Evolutionary conservation across 257 asterid genomes (phyloP).

Genomic region (Solanum habrochaites): DNA sequence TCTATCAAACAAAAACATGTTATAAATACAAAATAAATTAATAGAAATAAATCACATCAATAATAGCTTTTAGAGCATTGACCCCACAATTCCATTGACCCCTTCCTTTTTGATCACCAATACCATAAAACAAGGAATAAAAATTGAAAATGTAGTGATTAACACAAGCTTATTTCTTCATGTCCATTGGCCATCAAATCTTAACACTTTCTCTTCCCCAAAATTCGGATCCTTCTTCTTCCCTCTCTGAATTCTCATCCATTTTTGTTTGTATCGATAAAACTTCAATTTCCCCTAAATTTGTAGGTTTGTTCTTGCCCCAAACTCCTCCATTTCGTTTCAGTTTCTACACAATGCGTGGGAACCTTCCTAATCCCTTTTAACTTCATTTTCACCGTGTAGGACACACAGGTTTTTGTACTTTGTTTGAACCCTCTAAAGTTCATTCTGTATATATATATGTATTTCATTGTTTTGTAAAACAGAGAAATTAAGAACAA

Average conservation of each 20-base stretch:
- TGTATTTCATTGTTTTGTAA: neutral
- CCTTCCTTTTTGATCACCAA: neutral
- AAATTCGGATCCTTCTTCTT: neutral
- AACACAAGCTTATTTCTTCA: neutral
- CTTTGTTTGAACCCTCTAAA: neutral
- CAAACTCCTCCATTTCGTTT: neutral
- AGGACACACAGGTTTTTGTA: neutral
- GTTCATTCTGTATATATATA: neutral
- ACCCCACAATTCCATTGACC: neutral
- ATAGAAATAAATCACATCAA: neutral
- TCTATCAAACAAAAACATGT: neutral
- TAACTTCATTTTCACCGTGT: neutral
- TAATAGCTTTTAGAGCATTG: neutral
- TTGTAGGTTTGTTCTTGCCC: neutral
- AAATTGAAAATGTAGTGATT: neutral
- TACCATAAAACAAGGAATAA: neutral
- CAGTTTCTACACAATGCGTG: neutral
- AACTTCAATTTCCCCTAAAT: neutral
- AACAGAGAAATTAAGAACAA: neutral
- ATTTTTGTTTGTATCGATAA: neutral
- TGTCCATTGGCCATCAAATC: neutral
- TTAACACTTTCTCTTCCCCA: neutral
- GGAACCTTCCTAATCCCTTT: neutral
- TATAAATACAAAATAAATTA: neutral
- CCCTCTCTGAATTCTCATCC: neutral